Base-by-base conservation (phyloP, 495 filamentous ascomycete genomes). In the Podospora pseudoanserina region DNA sequence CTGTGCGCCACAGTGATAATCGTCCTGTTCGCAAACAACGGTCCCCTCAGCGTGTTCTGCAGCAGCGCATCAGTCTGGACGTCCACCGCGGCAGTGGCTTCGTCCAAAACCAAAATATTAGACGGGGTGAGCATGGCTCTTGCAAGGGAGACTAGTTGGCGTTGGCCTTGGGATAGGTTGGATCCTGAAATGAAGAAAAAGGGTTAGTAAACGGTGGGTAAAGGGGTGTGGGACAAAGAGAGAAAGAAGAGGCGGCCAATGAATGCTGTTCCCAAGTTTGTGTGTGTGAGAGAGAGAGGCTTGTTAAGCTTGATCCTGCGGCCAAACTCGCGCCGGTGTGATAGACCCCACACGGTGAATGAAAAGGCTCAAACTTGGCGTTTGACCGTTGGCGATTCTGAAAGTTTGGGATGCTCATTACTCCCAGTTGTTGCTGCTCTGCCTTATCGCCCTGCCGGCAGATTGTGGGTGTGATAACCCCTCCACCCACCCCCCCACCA, bases 1-100 rank as follows among this genome's bases (percentile, higher is more conserved):
- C 95, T 88, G 78, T 99, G 95, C 61, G 95, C 95, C 74, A 99
- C 97, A 0, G 96, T 98, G 74, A 99, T 93, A 77, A 99, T 98
- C 19, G 96, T 99, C 20, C 94, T 87, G 75, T 97, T 91, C 64
- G 86, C 82, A 84, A 97, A 97, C 63, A 88, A 79, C 23, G 83
- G 81, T 26, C 85, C 85, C 32, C 88, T 83, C 53, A 91, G 76
- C 56, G 88, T 90, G 28, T 79, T 77, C 74, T 91, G 89, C 15
- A 97, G 86, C 81, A 97, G 82, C 53, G 93, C 90, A 77, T 97
- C 94, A 0, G 93, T 97, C 84, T 96, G 91, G 61, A 97, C 90
- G 77, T 99, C 95, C 28, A 99, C 94, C 20, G 94, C 92, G 28
- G 94, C 95, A 55, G 96, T 99, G 68, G 96, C 96, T 83, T 99